Conservation (phyloP, 352 stramenopile species). For the Pythium vanterpoolii region DNA sequence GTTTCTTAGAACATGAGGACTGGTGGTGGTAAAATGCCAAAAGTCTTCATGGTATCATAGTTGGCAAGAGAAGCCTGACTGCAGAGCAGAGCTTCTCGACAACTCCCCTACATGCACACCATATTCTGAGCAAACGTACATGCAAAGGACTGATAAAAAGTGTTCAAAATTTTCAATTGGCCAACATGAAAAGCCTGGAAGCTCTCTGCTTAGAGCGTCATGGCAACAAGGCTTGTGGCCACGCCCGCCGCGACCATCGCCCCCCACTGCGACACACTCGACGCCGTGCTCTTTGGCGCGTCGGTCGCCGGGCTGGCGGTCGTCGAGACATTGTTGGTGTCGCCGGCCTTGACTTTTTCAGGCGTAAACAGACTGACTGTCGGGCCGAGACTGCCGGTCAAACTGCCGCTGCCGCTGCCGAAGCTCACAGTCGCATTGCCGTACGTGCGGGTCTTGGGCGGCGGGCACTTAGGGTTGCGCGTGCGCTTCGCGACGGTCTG, state of each 20-base stretch:
- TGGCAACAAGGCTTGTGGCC: slow-evolving; percentile 12
- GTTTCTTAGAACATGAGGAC: too few species aligned
- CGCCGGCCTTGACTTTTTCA: slow-evolving; percentile 15
- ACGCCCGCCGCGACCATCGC: background rate
- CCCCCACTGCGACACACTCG: background rate
- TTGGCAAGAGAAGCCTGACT: too few species aligned
- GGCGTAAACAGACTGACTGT: slow-evolving; percentile 6
- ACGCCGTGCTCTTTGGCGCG: slow-evolving; percentile 2
- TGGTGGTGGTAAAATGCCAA: too few species aligned
- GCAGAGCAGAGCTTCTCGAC: too few species aligned
- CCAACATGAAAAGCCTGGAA: too few species aligned
- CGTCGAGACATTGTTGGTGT: slow-evolving; percentile 2
- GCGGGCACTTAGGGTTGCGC: slow-evolving; percentile 17
- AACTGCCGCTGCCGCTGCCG: background rate
- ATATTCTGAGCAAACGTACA: too few species aligned
- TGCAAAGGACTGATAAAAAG: too few species aligned
- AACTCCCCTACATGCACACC: too few species aligned
- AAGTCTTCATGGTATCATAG: too few species aligned
- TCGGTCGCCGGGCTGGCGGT: background rate
- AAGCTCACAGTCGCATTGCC: background rate
- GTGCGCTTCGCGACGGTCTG: slow-evolving; percentile 3
- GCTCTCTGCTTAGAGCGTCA: slow-evolving; percentile 4
- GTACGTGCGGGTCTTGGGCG: slow-evolving; percentile 12
- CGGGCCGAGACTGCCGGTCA: background rate
- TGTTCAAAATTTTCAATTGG: too few species aligned